Evolutionary conservation across 2,329 filamentous ascomycete species (phyloP), one percentile per base, ranked within the genome.

Genomic region (Botrytis elliptica): DNA sequence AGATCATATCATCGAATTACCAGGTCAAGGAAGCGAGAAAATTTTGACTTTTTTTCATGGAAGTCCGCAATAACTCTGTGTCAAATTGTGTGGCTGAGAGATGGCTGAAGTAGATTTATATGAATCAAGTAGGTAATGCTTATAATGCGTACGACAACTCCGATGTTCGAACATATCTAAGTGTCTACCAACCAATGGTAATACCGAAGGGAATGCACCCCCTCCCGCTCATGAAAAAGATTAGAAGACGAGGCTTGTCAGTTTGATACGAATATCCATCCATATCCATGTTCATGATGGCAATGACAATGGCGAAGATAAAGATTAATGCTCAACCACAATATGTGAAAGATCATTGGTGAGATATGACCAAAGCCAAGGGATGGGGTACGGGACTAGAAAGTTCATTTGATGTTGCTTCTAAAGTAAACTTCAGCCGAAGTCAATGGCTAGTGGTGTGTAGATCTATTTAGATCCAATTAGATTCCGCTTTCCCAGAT

Each of bases 341-440:
- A n/a, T 38, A 29, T 25, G 29, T 49, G 64, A 44, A 38, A 67
- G 44, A 44, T 46, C 29, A 67, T 52, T 52, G 64, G 44, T n/a
- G 65, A 67, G 44, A 40, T 67, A 29, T 38, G 65, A 55, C 52
- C n/a, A 67, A 68, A 40, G 65, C 65, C 46, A 68, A 68, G 66
- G 25, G 36, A 57, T 33, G 65, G 49, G 65, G 65, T 57, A 55
- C 4, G 46, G 65, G 29, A 55, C 46, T 29, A 40, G n/a, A 40
- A 55, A 44, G 65, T 68, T 55, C 44, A 55, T 67, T 52, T 46
- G 65, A 67, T 68, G 52, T 68, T 68, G 16, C 65, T 68, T 68
- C 12, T 16, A 42, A 55, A 68, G 65, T 40, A 68, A 29, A 66
- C 42, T 49, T 66, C 42, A 66, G 42, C 63, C 63, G 63, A 49